These are phyloP conservation scores for Striga hermonthica DNA, from an alignment of 305 asterid genomes.

Conservation along the genomic window DNA sequence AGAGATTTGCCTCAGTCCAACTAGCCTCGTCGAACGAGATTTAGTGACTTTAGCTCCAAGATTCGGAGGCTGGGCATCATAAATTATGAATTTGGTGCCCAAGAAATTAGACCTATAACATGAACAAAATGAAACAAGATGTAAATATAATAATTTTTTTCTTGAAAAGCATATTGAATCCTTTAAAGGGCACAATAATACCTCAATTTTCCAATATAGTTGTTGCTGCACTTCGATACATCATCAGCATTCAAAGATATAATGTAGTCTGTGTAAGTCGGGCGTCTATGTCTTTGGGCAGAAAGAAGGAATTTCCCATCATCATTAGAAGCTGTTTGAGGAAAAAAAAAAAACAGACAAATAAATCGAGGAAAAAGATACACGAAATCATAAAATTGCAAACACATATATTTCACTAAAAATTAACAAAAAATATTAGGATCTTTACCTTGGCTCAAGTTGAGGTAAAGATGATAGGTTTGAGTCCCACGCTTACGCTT, in stretches of 20 bases:
- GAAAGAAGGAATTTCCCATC: constrained; percentile 86
- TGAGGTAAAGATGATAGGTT: constrained; percentile 74
- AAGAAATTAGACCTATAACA: constrained; percentile 71
- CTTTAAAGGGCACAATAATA: constrained; percentile 13
- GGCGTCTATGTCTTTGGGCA: constrained; percentile 74
- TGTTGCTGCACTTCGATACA: constrained; percentile 61
- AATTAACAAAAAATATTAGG: not conserved
- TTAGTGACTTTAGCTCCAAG: constrained; percentile 50
- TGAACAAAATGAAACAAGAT: not conserved
- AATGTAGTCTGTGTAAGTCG: constrained; percentile 72
- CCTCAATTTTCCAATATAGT: constrained; percentile 80
- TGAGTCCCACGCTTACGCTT: constrained; percentile 62
- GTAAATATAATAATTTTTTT: not conserved
- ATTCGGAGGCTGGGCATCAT: constrained; percentile 72
- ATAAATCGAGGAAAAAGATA: not conserved
- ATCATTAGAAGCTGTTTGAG: constrained; percentile 63
- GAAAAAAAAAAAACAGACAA: constrained; percentile 15
- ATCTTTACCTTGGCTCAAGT: constrained; percentile 57
- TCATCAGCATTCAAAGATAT: constrained; percentile 70
- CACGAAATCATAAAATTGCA: not conserved
- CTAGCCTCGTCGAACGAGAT: constrained; percentile 53
- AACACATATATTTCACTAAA: not conserved
- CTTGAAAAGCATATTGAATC: not conserved
- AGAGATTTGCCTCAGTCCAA: constrained; percentile 66
- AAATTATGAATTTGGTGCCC: constrained; percentile 79